Evolutionary conservation across 2,329 filamentous ascomycete genomes (phyloP).

Genomic region (Clonostachys rhizophaga): DNA sequence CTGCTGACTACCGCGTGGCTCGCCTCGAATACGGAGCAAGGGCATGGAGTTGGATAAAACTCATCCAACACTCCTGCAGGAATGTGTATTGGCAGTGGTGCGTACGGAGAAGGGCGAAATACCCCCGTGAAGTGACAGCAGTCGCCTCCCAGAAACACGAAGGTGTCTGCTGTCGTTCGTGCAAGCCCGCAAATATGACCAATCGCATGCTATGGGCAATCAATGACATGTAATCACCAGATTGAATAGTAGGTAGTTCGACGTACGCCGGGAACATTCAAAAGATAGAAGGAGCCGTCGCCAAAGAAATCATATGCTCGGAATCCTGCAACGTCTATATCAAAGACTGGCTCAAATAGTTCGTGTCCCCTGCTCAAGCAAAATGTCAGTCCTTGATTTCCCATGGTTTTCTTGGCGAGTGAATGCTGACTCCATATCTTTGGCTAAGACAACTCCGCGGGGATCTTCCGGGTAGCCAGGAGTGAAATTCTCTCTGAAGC

Average conservation of each 20-base stretch:
- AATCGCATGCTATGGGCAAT: not conserved
- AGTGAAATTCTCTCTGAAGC: conserved; percentile 36
- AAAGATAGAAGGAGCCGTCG: not conserved
- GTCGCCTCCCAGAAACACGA: not conserved
- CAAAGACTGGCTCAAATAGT: not conserved
- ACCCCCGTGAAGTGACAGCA: not conserved
- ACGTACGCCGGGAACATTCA: not conserved
- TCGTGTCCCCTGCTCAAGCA: too few relatives aligned
- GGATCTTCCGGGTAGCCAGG: conserved; percentile 39
- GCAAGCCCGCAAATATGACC: not conserved
- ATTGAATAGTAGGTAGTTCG: too few relatives aligned
- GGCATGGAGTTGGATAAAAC: not conserved
- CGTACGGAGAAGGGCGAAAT: not conserved
- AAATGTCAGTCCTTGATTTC: too few relatives aligned
- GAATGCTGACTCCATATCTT: conserved; percentile 7
- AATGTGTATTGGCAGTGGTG: not conserved
- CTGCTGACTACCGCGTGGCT: not conserved
- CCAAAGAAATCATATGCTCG: not conserved
- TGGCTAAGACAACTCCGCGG: conserved; percentile 11
- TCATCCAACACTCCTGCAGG: not conserved
- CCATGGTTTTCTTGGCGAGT: too few relatives aligned
- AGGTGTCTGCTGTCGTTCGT: not conserved
- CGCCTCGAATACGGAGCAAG: not conserved
- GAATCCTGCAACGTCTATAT: not conserved
- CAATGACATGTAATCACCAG: too few relatives aligned